Evolutionary conservation across 768 basidiomycete genomes (phyloP).

Genomic region (Artomyces pyxidatus): DNA sequence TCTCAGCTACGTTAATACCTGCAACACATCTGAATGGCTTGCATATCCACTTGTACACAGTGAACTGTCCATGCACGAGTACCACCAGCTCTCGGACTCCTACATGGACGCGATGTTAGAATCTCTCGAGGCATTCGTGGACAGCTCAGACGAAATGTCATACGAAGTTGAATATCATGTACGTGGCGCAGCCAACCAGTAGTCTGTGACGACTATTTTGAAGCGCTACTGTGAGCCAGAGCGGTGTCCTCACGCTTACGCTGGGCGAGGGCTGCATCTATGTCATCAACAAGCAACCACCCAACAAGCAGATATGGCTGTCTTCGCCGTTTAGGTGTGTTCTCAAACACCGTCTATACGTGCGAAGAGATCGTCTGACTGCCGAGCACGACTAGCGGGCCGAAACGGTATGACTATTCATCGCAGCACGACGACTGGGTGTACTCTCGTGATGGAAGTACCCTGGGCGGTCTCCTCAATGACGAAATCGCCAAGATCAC

Average conservation of each 20-base stretch:
- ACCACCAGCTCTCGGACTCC: conserved; percentile 63
- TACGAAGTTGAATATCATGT: conserved; percentile 91
- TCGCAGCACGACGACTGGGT: conserved; percentile 55
- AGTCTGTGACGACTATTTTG: background rate
- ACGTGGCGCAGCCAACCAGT: conserved; percentile 21
- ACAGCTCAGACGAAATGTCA: conserved; percentile 40
- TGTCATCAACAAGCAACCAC: conserved; percentile 96
- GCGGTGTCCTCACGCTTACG: conserved; percentile 82
- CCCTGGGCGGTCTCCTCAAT: conserved; percentile 56
- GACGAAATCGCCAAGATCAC: conserved; percentile 51
- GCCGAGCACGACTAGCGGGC: no score
- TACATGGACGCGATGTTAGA: conserved; percentile 76
- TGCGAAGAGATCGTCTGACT: no score
- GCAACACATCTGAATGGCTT: background rate
- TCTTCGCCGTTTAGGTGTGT: conserved; percentile 78
- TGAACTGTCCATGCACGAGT: conserved; percentile 51
- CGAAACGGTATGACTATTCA: conserved; percentile 84
- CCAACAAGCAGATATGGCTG: conserved; percentile 96
- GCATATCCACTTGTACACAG: conserved; percentile 21
- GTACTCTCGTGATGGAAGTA: conserved; percentile 59
- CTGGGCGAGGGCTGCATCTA: conserved; percentile 78
- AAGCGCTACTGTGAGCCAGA: conserved; percentile 38
- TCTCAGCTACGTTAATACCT: background rate
- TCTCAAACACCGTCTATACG: no score
- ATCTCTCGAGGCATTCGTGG: conserved; percentile 64